Conservation (phyloP, 2,329 filamentous ascomycete species). For the Nannizzia gypsea region DNA sequence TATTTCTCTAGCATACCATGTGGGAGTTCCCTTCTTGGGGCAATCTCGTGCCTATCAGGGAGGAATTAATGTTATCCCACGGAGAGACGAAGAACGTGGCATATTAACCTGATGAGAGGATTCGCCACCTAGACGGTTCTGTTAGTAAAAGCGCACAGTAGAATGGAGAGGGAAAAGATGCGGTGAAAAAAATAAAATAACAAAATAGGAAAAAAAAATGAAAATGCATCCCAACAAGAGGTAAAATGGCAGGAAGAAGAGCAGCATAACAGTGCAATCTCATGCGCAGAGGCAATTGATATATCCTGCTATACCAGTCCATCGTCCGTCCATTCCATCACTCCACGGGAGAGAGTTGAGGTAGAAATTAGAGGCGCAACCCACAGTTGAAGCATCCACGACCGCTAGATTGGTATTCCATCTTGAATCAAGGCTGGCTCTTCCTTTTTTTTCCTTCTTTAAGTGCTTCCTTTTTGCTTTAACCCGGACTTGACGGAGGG, state of each 20-base stretch:
- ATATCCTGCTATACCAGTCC: neutral
- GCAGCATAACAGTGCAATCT: neutral
- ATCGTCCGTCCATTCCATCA: neutral
- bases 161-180: neutral
- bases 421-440: slow-evolving; percentile 20
- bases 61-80: slow-evolving; percentile 14
- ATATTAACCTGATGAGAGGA: slow-evolving; percentile 59
- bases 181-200: neutral
- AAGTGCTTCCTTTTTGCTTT: neutral
- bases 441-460: neutral
- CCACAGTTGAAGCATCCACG: slow-evolving; percentile 50
- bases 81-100: slow-evolving; percentile 20
- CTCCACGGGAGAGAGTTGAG: neutral
- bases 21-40: slow-evolving; percentile 70
- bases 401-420: slow-evolving; percentile 40
- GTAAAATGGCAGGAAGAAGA: neutral
- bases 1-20: slow-evolving; percentile 47
- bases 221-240: neutral
- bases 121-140: slow-evolving; percentile 50
- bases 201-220: no score
- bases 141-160: slow-evolving; percentile 6
- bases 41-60: slow-evolving; percentile 61
- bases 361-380: slow-evolving; percentile 20
- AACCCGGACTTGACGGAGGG: neutral
- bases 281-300: neutral